phyloP scores from a whole-genome alignment of 2,329 filamentous ascomycete genomes.

The Phialophora macrospora region DNA sequence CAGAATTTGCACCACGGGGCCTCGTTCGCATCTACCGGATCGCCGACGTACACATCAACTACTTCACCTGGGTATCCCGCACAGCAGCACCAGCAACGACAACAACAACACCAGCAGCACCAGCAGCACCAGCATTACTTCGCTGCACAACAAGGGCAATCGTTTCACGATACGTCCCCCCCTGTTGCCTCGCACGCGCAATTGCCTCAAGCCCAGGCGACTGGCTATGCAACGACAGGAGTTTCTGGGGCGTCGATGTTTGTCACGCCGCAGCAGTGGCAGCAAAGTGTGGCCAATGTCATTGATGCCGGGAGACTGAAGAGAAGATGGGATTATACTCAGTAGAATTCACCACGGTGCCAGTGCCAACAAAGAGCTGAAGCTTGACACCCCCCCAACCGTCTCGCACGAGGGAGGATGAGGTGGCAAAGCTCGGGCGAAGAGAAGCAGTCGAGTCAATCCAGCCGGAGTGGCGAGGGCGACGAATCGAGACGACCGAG shows the following conservation, averaged over 20 bases:
- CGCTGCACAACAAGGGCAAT: slow-evolving; percentile 25
- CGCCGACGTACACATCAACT: slow-evolving; percentile 24
- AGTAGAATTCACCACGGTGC: slow-evolving; percentile 7
- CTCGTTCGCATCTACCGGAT: slow-evolving; percentile 22
- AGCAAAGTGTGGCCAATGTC: slow-evolving; percentile 55
- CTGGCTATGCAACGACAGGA: slow-evolving; percentile 16
- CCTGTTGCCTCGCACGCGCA: slow-evolving; percentile 35
- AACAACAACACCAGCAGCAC: slow-evolving; percentile 23
- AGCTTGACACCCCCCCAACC: background rate
- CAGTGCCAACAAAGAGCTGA: background rate
- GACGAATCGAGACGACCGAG: background rate
- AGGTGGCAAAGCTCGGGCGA: background rate
- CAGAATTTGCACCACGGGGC: slow-evolving; percentile 46
- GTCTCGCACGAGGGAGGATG: background rate
- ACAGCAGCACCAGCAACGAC: slow-evolving; percentile 20
- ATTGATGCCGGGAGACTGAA: slow-evolving; percentile 54
- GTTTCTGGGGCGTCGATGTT: slow-evolving; percentile 35
- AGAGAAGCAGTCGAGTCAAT: background rate
- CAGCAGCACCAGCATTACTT: slow-evolving; percentile 41
- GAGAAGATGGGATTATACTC: slow-evolving; percentile 50
- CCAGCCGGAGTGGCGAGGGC: background rate
- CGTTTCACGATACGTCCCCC: slow-evolving; percentile 25
- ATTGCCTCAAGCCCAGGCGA: slow-evolving; percentile 14
- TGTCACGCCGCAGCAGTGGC: slow-evolving; percentile 54
- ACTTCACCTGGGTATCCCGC: slow-evolving; percentile 18